Conservation (phyloP, 2,329 filamentous ascomycete genomes). For the Cercospora sp. region DNA sequence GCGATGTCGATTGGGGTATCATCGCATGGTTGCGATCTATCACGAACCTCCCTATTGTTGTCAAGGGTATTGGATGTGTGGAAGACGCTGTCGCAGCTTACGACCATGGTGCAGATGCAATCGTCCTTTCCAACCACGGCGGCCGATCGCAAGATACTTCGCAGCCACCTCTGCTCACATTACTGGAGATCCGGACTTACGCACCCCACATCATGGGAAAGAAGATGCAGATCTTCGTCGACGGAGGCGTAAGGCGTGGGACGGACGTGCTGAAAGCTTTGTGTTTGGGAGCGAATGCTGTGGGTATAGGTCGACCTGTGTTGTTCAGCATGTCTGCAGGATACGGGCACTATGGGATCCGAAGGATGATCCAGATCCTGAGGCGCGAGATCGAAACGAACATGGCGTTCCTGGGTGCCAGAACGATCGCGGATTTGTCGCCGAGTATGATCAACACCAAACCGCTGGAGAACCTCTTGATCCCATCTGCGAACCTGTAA, state of each 20-base stretch:
- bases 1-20: conserved; percentile 31
- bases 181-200: conserved; percentile 62
- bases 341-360: conserved; percentile 57
- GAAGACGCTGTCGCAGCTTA: conserved; percentile 46
- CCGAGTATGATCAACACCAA: conserved; percentile 58
- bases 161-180: conserved; percentile 57
- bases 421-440: conserved; percentile 57
- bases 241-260: conserved; percentile 64
- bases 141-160: conserved; percentile 52
- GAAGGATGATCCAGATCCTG: conserved; percentile 48
- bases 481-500: conserved; percentile 42
- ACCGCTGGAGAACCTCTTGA: conserved; percentile 39
- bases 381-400: conserved; percentile 62
- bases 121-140: conserved; percentile 50
- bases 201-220: conserved; percentile 50
- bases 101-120: conserved; percentile 46
- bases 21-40: conserved; percentile 27
- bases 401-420: conserved; percentile 64
- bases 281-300: conserved; percentile 63
- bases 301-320: conserved; percentile 61
- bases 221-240: conserved; percentile 56
- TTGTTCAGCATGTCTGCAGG: conserved; percentile 55
- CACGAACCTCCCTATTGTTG: conserved; percentile 36
- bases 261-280: conserved; percentile 68
- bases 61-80: conserved; percentile 45